These are phyloP conservation scores for Candida tetrigidarum DNA, from an alignment of 1,139 yeast genomes.

Conservation along the genomic window DNA sequence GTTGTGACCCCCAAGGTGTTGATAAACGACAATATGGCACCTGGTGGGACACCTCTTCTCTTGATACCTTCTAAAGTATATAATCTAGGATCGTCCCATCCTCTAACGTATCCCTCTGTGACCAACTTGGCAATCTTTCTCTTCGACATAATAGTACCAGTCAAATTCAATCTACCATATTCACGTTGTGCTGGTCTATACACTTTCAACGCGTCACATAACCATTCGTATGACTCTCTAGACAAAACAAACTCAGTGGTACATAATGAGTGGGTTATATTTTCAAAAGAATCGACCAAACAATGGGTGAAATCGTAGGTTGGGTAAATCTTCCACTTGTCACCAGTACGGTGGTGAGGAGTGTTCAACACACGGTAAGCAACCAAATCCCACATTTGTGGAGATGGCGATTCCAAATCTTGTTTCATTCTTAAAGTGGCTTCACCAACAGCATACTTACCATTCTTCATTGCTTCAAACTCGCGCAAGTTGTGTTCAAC, in stretches of 20 bases:
- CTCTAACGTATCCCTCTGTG: slow-evolving; percentile 79
- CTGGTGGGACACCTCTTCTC: slow-evolving; percentile 99
- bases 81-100: slow-evolving; percentile 98
- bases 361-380: slow-evolving; percentile 97
- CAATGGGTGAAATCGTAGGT: slow-evolving; percentile 99
- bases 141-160: slow-evolving; percentile 94
- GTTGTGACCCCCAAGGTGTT: slow-evolving; percentile 98
- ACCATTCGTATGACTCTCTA: slow-evolving; percentile 97
- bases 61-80: slow-evolving; percentile 93
- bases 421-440: slow-evolving; percentile 98
- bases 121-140: slow-evolving; percentile 95
- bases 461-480: slow-evolving; percentile 92
- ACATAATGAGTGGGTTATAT: slow-evolving; percentile 93
- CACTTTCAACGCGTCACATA: slow-evolving; percentile 93
- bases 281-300: slow-evolving; percentile 96
- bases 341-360: slow-evolving; percentile 95
- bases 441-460: slow-evolving; percentile 84
- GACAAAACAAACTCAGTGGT: slow-evolving; percentile 93
- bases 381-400: slow-evolving; percentile 99
- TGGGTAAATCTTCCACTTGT: slow-evolving; percentile 97
- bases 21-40: slow-evolving; percentile 90
- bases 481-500: slow-evolving; percentile 75
- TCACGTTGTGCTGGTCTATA: slow-evolving; percentile 99
- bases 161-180: slow-evolving; percentile 92
- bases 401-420: slow-evolving; percentile 88